A percentile compares a stretch with the other conserved stretches of the same genome.
phyloP scores from a whole-genome alignment of 2,329 filamentous ascomycete genomes.

The Ramularia endophylla region DNA sequence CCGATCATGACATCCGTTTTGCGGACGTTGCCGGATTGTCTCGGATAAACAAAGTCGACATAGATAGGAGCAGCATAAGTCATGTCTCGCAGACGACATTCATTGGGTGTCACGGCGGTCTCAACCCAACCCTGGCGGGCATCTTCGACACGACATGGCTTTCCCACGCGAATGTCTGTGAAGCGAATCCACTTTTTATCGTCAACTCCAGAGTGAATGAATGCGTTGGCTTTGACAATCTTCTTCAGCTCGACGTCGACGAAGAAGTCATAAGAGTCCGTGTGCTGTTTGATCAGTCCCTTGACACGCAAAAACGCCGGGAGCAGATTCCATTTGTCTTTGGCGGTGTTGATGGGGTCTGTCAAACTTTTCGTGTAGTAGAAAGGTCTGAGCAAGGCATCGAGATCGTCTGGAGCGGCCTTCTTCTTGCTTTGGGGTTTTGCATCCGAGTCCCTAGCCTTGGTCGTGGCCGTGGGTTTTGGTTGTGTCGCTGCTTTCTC shows the following conservation, averaged over 20 bases:
- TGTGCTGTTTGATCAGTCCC: constrained; percentile 92
- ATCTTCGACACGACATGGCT: constrained; percentile 72
- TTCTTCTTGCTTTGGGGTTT: constrained; percentile 17
- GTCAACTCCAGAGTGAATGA: constrained; percentile 86
- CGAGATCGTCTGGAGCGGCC: constrained; percentile 35
- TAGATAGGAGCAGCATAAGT: constrained; percentile 96
- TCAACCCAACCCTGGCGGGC: constrained; percentile 63
- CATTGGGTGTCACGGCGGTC: constrained; percentile 75
- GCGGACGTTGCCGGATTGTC: constrained; percentile 69
- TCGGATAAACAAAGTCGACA: constrained; percentile 85
- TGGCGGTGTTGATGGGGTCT: constrained; percentile 62
- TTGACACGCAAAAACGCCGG: constrained; percentile 99
- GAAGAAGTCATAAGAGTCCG: constrained; percentile 99
- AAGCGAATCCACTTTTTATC: constrained; percentile 73
- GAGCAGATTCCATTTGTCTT: constrained; percentile 94
- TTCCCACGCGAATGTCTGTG: constrained; percentile 74
- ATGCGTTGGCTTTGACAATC: constrained; percentile 86
- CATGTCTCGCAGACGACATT: constrained; percentile 92
- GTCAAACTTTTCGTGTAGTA: constrained; percentile 63
- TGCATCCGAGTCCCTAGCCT: constrained; percentile 2
- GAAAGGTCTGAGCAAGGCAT: constrained; percentile 62
- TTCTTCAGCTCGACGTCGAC: constrained; percentile 95
- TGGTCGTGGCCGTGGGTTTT: constrained; percentile 4
- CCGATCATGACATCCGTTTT: constrained; percentile 73
- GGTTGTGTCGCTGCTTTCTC: constrained; percentile 10